phyloP scores from a whole-genome alignment of 1,284 basidiomycete genomes.

The Rhodotorula sp. region DNA sequence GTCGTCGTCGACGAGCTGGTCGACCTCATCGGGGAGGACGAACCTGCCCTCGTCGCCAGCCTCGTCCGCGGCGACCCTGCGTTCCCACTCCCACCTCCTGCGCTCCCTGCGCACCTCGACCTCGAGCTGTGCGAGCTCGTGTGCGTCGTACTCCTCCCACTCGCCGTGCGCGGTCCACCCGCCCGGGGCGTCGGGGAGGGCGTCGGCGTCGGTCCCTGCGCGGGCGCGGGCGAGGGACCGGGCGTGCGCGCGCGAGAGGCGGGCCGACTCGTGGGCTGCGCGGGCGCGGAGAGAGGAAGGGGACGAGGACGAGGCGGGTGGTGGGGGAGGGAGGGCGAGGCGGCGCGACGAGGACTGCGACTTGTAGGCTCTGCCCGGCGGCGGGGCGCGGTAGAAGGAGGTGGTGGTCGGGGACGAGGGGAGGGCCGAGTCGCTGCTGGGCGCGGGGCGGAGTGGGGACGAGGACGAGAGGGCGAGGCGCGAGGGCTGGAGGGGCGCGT shows the following conservation, averaged over 20 bases:
- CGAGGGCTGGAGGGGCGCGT: conserved; percentile 7
- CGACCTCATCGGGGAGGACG: neutral
- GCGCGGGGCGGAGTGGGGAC: neutral
- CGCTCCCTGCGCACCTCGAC: conserved; percentile 19
- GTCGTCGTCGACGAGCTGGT: neutral
- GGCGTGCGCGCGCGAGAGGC: neutral
- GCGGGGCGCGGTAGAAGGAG: no score
- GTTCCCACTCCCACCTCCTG: conserved; percentile 14
- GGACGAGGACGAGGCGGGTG: neutral
- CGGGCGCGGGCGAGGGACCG: neutral
- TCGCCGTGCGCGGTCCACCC: conserved; percentile 22
- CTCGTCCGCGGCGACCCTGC: conserved; percentile 1
- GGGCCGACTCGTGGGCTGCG: conserved; percentile 3
- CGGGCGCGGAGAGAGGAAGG: neutral
- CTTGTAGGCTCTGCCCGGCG: conserved; percentile 9
- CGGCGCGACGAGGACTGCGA: neutral
- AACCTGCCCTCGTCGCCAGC: conserved; percentile 5
- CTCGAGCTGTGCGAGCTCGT: conserved; percentile 20
- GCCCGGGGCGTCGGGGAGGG: conserved; percentile 20
- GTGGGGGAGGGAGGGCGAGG: neutral
- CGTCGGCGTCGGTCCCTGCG: neutral
- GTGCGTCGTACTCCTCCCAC: conserved; percentile 29
- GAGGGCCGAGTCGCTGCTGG: neutral
- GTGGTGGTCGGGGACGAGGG: conserved; percentile 13
- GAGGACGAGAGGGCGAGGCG: conserved; percentile 2